phyloP scores from a whole-genome alignment of 2,329 filamentous ascomycete species.

The Xylariaceae sp. region DNA sequence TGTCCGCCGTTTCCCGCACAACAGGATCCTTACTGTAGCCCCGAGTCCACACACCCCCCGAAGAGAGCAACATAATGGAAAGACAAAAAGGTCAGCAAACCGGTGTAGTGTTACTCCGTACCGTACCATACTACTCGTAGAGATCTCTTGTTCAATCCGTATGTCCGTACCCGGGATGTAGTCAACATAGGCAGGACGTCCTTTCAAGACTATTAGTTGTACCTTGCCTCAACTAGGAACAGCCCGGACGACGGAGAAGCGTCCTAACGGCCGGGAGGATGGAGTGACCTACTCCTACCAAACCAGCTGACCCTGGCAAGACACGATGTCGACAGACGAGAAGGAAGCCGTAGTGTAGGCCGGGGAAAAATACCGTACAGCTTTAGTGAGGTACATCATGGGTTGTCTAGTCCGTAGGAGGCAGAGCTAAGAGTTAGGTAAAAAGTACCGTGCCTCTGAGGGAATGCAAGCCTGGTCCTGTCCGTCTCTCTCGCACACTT shows the following conservation, averaged over 20 bases:
- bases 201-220: neutral
- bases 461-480: neutral
- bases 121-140: neutral
- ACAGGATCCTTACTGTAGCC: neutral
- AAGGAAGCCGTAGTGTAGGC: too few relatives aligned
- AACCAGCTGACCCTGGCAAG: too few relatives aligned
- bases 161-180: neutral
- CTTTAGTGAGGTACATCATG: neutral
- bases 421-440: constrained; percentile 2
- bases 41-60: neutral
- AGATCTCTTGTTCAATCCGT: neutral
- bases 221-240: neutral
- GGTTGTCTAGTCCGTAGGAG: neutral
- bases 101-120: neutral
- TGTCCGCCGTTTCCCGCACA: constrained; percentile 10
- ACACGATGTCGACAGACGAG: neutral
- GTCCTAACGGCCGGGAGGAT: neutral
- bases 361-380: neutral
- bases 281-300: too few relatives aligned
- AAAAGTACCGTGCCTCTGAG: neutral
- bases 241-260: neutral
- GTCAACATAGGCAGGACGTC: neutral
- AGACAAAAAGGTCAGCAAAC: neutral
- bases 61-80: too few relatives aligned
- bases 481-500: neutral